Base-by-base conservation (phyloP, 208 protist genomes). In the Trypanosoma cruzi region DNA sequence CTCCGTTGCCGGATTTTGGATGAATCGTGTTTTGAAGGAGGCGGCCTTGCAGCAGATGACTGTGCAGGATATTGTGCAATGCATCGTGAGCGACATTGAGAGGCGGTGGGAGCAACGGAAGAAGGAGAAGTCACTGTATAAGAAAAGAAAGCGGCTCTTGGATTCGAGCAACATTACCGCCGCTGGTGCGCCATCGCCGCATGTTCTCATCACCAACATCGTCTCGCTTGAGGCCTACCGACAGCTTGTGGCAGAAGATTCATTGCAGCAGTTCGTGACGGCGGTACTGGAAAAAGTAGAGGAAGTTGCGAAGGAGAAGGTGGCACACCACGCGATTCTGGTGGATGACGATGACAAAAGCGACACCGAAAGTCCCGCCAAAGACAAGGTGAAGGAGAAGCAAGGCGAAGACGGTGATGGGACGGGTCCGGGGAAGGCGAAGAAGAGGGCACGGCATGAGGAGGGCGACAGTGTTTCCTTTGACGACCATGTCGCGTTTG, bases 21-120 rank as follows among this genome's bases (percentile, higher is more conserved):
- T 89, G 46, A 90, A 87, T 48, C 89, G 89, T 28, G 82, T 95
- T 8, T 68, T 95, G 11, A 92, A 92, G 71, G 84, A 92, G 53
- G 36, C 74, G 1, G 0, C 65, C 0, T 73, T 95, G 68, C 89
- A 95, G 73, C 76, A 88, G 36, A 68, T 87, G 37, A 56, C 71
- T 20, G 77, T 91, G 31, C 72, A 69, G 37, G 74, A 87, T 7
- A 80, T 94, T 48, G 69, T 94, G 1, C 53, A 71, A 22, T 67
- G 68, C 26, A 94, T 94, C 46, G 73, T 77, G 14, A 52, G 78
- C 10, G 86, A 92, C 67, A 90, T 94, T 57, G 79, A 80, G 7
- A 74, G 77, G 54, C 79, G 89, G 5, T 92, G 85, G 84, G 63
- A 90, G 44, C 58, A 68, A 24, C 79, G 82, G 7, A 68, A 76